Conservation (phyloP, 306 rosid species). For the Rubus idaeus region DNA sequence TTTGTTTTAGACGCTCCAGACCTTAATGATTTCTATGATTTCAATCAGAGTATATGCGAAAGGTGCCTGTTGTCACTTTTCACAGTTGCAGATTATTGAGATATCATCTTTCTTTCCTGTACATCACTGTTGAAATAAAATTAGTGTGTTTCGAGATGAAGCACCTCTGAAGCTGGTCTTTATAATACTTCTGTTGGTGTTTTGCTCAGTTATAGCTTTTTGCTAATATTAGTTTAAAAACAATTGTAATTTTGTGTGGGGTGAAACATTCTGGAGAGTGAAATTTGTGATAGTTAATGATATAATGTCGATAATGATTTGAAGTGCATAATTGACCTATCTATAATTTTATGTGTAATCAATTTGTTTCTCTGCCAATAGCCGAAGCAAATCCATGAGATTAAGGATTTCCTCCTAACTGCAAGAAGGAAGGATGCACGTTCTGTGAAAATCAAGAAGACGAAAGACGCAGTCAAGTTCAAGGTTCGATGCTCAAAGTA, state of each 20-base stretch:
- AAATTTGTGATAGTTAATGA: neutral
- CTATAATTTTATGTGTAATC: neutral
- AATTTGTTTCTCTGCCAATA: slow-evolving; percentile 1
- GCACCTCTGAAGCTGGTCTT: neutral
- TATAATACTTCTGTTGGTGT: neutral
- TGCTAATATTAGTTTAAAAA: no score
- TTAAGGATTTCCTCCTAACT: slow-evolving; percentile 54
- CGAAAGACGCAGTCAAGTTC: slow-evolving; percentile 50
- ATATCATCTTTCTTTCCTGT: neutral
- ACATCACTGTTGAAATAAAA: neutral
- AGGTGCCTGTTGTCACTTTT: neutral
- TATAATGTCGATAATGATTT: neutral
- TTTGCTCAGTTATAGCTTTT: neutral
- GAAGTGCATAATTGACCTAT: neutral
- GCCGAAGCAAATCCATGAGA: slow-evolving; percentile 62
- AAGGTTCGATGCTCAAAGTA: slow-evolving; percentile 54
- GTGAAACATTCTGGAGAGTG: neutral
- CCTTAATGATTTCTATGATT: neutral
- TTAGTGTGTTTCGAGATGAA: neutral
- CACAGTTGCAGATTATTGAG: neutral
- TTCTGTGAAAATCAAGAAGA: slow-evolving; percentile 50
- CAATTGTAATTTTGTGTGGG: no score
- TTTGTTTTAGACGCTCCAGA: no score
- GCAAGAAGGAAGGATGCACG: slow-evolving; percentile 63
- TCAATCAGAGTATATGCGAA: neutral